Percentiles rank a stretch among this genome's conserved stretches.
Conservation (phyloP, 805 yeast species). For the Candida ponderosae region DNA sequence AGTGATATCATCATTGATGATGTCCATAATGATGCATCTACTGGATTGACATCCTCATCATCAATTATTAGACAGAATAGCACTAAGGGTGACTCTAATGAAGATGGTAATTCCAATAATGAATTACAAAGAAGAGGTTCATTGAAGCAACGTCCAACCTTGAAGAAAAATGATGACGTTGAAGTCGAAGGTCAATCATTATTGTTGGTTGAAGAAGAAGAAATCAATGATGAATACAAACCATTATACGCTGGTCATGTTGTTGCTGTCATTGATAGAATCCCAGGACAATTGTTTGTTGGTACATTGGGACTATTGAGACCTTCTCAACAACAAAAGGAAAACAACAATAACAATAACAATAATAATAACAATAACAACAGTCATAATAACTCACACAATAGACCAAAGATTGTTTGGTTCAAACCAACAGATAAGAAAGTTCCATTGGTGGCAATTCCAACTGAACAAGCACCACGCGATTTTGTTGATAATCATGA, state of each 20-base stretch:
- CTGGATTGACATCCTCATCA: conserved; percentile 30
- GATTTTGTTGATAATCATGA: conserved; percentile 93
- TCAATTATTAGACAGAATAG: conserved; percentile 6
- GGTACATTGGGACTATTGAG: conserved; percentile 91
- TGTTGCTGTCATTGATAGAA: conserved; percentile 95
- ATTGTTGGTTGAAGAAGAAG: conserved; percentile 89
- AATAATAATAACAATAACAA: conserved; percentile 11
- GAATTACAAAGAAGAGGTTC: conserved; percentile 73
- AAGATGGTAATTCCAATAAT: conserved; percentile 24
- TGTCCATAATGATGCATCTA: conserved; percentile 75
- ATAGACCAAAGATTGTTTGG: conserved; percentile 94
- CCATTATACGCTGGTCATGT: conserved; percentile 98
- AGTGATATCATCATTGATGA: conserved; percentile 64
- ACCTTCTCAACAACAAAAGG: conserved; percentile 91
- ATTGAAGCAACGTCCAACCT: conserved; percentile 89
- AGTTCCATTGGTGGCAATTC: conserved; percentile 95
- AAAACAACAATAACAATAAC: conserved; percentile 34
- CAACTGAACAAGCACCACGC: conserved; percentile 95
- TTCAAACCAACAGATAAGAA: conserved; percentile 97
- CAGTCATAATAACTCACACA: conserved; percentile 19
- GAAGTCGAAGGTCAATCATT: conserved; percentile 98
- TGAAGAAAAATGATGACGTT: conserved; percentile 95
- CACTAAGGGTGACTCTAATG: conserved; percentile 21
- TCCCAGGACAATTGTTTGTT: conserved; percentile 92
- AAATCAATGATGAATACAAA: conserved; percentile 83